Evolutionary conservation across 768 basidiomycete genomes (phyloP).

Genomic region (Paxillus involutus): DNA sequence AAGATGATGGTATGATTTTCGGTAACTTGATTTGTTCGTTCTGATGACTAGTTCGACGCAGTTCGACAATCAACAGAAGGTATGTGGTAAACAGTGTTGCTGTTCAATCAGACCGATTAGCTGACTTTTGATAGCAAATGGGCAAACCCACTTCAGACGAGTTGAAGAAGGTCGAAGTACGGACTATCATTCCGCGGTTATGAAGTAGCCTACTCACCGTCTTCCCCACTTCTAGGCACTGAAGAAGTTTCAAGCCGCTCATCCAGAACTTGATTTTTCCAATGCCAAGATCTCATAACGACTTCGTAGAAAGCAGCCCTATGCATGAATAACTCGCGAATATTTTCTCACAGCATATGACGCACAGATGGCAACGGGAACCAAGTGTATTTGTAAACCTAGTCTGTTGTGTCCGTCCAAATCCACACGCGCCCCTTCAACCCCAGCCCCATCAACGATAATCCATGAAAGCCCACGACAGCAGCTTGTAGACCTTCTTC

Average conservation of each 20-base stretch:
- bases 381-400: neutral
- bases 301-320: neutral
- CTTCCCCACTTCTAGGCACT: slow-evolving; percentile 52
- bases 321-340: neutral
- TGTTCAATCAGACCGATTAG: neutral
- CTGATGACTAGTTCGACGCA: slow-evolving; percentile 20
- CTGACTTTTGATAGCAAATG: slow-evolving; percentile 62
- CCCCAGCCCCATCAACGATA: slow-evolving; percentile 23
- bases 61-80: slow-evolving; percentile 47
- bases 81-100: slow-evolving; percentile 12
- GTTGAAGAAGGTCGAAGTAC: slow-evolving; percentile 86
- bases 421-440: slow-evolving; percentile 22
- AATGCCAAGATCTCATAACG: slow-evolving; percentile 85
- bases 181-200: slow-evolving; percentile 5
- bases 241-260: slow-evolving; percentile 83
- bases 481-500: slow-evolving; percentile 36
- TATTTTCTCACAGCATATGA: neutral
- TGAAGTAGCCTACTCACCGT: neutral
- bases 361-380: neutral
- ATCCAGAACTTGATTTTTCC: slow-evolving; percentile 94
- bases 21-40: neutral
- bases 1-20: slow-evolving; percentile 93
- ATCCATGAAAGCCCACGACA: slow-evolving; percentile 44
- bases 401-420: slow-evolving; percentile 23
- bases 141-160: slow-evolving; percentile 96